Base-by-base conservation (phyloP, 805 yeast species). In the Blastobotrys muscicola region DNA sequence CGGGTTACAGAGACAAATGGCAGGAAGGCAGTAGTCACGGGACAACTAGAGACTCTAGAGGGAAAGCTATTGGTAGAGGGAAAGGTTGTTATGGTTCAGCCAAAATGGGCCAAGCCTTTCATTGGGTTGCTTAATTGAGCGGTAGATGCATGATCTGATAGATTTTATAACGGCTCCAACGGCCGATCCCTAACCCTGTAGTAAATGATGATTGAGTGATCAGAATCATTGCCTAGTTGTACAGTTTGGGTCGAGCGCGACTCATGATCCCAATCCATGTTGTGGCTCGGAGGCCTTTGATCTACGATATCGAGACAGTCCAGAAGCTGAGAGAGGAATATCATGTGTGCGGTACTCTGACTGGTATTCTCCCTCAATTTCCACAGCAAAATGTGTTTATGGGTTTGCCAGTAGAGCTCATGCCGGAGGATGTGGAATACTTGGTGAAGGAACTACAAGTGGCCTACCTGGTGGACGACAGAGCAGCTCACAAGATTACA, bases 311-410 rank as follows among this genome's bases (percentile, higher is more conserved):
- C 1, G 71, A 70, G 0, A 74, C 70, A 41, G 68, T 84, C 40
- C 70, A 71, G 50, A 44, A 43, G 15, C 67, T 87, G 5, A 67
- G 97, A 15, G 67, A 63, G 38, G 44, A 68, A 2, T 62, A 73
- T 36, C 85, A 85, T 10, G 71, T 92, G 1, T 70, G 78, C 15
- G 98, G 98, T 0, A 76, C 81, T 1, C 66, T 90, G 11, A 65
- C 76, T 0, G 98, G 98, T 0, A 83, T 96, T 0, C 64, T 92
- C 29, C 84, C 96, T 0, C 71, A 78, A 38, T 86, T 89, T n/a
- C 92, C 97, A 2, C 98, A 92, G 59, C 98, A 90, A 56, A 87
- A 86, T 55, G 69, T 80, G n/a, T 82, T 89, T 54, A 66, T 85
- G 34, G 94, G 95, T 0, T 62, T 89, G 2, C 98, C 98, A 0